Conservation (phyloP, 192 early-diverging fungal genomes). For the Coemansia sp. region DNA sequence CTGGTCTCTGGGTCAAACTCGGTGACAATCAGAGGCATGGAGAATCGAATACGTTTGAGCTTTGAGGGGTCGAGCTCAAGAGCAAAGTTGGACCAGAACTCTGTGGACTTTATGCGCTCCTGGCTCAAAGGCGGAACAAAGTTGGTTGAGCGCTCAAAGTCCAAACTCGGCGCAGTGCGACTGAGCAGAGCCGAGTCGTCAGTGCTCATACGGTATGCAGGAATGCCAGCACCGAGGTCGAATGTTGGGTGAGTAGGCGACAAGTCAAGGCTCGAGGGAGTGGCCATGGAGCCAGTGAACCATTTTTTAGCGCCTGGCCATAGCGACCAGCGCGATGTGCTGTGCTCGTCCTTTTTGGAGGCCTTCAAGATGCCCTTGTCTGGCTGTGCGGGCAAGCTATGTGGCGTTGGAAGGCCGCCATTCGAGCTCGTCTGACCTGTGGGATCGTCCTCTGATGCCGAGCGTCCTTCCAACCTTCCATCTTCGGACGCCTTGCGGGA, state of each 20-base stretch:
- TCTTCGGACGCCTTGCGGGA: background rate
- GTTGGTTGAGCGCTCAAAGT: slow-evolving; percentile 53
- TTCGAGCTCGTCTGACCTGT: background rate
- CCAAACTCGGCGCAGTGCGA: slow-evolving; percentile 51
- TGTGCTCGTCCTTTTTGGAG: slow-evolving; percentile 36
- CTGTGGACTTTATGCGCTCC: slow-evolving; percentile 57
- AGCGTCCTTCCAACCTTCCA: background rate
- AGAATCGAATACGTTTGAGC: slow-evolving; percentile 57
- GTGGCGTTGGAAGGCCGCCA: background rate
- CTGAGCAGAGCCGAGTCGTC: slow-evolving; percentile 18
- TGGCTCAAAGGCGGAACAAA: slow-evolving; percentile 55
- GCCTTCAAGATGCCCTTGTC: slow-evolving; percentile 54
- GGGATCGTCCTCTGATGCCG: background rate
- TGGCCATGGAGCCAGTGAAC: slow-evolving; percentile 28
- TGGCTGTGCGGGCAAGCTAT: slow-evolving; percentile 22
- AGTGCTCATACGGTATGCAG: slow-evolving; percentile 21
- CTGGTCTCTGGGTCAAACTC: slow-evolving; percentile 52
- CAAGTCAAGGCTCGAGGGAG: slow-evolving; percentile 18
- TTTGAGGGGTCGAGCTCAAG: slow-evolving; percentile 52
- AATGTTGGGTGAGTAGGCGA: slow-evolving; percentile 34
- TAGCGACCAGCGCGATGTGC: slow-evolving; percentile 46
- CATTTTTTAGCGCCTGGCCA: slow-evolving; percentile 56
- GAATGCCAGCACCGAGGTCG: slow-evolving; percentile 51
- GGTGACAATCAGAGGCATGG: slow-evolving; percentile 60
- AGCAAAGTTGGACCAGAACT: slow-evolving; percentile 58